Base-by-base conservation (phyloP, 805 yeast species). In the Phaffomyces opuntiae region DNA sequence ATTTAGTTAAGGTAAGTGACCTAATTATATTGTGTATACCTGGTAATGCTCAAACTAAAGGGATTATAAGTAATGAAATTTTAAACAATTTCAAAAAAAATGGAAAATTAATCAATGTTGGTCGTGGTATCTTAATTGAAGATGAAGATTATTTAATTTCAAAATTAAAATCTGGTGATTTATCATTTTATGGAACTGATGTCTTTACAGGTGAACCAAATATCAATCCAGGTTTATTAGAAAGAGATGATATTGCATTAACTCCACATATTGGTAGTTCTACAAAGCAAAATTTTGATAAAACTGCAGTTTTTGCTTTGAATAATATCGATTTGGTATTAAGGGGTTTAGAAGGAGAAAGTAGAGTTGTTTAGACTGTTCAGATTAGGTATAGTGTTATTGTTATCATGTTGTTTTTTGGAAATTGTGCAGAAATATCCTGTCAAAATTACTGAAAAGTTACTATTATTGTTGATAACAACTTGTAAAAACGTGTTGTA, bases 201-300 rank as follows among this genome's bases (percentile, higher is more conserved):
- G 86, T 81, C 3, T 80, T 67, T 54, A 76, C 76, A 53, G 54
- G 67, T 14, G 87, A 81, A 56, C 87, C 87, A 5, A 32, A 21
- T 1, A 55, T 68, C 5, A 67, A 68, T 27, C 43, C 44, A 9
- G 53, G 56, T 17, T 50, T 66, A 19, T 1, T 52, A 4, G 45
- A 50, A 2, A 56, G 71, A 44, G 56, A 59, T 39, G 80, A 77
- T 53, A 77, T 77, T 9, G 55, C 74, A 3, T 55, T 78, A 46
- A 77, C 83, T 6, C 87, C 87, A 3, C 87, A 81, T 57, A 60
- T 79, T 40, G 87, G 82, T 0, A 78, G 83, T 26, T 72, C 80
- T 5, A 78, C 84, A 0, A 59, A 54, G 33, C 72, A 70, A 45
- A 73, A 69, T 47, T 73, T 65, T 45, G 66, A 70, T 44, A 65